Conservation (phyloP, 2,329 filamentous ascomycete species). For the Sordariomycetes sp. region DNA sequence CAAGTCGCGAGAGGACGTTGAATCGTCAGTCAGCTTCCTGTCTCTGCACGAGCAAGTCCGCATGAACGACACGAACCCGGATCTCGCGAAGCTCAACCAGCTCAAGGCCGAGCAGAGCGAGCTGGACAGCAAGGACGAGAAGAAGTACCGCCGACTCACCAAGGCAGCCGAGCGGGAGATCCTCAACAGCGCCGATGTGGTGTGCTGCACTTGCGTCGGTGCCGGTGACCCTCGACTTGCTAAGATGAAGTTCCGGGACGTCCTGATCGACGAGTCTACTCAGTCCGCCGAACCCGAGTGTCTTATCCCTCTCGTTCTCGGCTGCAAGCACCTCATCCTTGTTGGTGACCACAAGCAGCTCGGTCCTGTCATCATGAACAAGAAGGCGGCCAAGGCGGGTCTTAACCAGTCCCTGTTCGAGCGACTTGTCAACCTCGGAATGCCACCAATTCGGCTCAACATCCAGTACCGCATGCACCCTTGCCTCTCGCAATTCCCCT, state of each 20-base stretch:
- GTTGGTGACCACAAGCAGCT: constrained; percentile 98
- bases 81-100: constrained; percentile 82
- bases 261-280: constrained; percentile 95
- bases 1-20: constrained; percentile 96
- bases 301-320: constrained; percentile 93
- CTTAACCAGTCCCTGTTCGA: constrained; percentile 98
- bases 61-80: constrained; percentile 92
- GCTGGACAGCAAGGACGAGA: constrained; percentile 89
- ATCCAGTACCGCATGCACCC: constrained; percentile 99
- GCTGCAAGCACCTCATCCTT: constrained; percentile 97
- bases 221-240: constrained; percentile 88
- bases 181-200: constrained; percentile 87
- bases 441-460: constrained; percentile 82
- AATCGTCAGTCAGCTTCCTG: constrained; percentile 93
- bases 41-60: constrained; percentile 94
- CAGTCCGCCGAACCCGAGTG: constrained; percentile 97
- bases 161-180: constrained; percentile 92
- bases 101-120: constrained; percentile 88
- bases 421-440: constrained; percentile 82
- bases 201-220: constrained; percentile 97
- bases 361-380: constrained; percentile 99
- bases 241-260: constrained; percentile 97
- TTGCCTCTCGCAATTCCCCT: constrained; percentile 91
- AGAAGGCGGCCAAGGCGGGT: constrained; percentile 95
- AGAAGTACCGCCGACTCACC: constrained; percentile 94